Base-by-base conservation (phyloP, 768 basidiomycete genomes). In the Sistotremastrum suecicum region DNA sequence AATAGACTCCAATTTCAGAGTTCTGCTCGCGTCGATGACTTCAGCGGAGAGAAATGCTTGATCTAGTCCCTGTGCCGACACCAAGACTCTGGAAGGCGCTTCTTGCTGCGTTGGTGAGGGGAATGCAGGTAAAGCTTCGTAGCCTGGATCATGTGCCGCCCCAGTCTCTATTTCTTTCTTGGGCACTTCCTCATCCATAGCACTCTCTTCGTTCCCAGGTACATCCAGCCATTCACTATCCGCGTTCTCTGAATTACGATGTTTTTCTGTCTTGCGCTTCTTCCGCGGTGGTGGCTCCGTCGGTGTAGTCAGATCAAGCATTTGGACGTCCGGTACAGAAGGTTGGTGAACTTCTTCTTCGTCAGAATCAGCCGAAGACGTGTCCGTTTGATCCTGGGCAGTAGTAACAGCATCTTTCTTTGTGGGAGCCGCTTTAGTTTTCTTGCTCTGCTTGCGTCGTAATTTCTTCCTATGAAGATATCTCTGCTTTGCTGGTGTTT, bases 61-160 rank as follows among this genome's bases (percentile, higher is more conserved):
- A 60, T 90, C 85, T 9, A 91, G 67, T 8, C 87, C 86, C 59
- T 88, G 86, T 33, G 82, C 63, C 6, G 79, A 79, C 12, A 90
- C 75, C n/a, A 68, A 66, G 3, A 74, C 66, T 58, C 77, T 78
- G 10, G 83, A 77, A 2, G 86, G 85, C 1, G 78, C 75, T 53
- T 76, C 63, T 0, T 85, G 86, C 12, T 72, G 65, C 5, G 66
- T 64, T 4, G 84, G 83, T 6, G 75, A 60, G 5, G 87, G 83
- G 57, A 90, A 88, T 0, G 70, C 70, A 0, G 80, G 80, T 1
- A 89, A 70, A 7, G 69, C 50, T 3, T 66, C 58, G 5, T 45
- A 43, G 9, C 57, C 52, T 11, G 59, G 57, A 6, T 40, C 39
- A 29, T 45, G 12, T 33, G 20, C 41, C 7, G 46, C 44, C 30